Evolutionary conservation across 805 yeast species (phyloP).

Genomic region (Wickerhamiella sergipiensis): DNA sequence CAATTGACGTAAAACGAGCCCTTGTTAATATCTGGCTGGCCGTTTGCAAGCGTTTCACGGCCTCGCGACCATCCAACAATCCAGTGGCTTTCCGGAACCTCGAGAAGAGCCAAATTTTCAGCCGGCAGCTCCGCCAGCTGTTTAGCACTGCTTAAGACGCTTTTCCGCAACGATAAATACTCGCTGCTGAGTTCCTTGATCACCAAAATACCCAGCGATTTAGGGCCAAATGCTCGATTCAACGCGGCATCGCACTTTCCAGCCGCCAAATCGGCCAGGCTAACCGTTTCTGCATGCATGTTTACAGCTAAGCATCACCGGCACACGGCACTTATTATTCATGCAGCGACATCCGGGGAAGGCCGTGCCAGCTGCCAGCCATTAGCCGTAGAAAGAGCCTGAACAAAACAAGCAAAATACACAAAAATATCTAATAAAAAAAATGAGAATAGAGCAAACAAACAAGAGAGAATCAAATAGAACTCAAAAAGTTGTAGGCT

Average conservation of each 20-base stretch:
- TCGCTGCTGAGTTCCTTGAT: conserved; percentile 30
- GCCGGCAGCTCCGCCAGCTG: conserved; percentile 30
- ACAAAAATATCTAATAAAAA: too few relatives aligned
- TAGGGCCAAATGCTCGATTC: conserved; percentile 38
- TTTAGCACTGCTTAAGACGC: conserved; percentile 33
- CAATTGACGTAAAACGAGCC: conserved; percentile 50
- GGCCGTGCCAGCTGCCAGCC: too few relatives aligned
- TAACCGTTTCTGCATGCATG: background rate
- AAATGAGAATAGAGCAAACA: too few relatives aligned
- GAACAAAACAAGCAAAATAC: too few relatives aligned
- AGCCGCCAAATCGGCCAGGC: conserved; percentile 11
- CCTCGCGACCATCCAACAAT: conserved; percentile 52
- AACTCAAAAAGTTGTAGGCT: too few relatives aligned
- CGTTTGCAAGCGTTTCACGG: conserved; percentile 34
- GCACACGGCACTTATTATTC: too few relatives aligned
- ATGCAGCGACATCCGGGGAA: too few relatives aligned
- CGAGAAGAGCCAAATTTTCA: conserved; percentile 27
- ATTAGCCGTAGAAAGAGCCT: too few relatives aligned
- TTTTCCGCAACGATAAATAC: conserved; percentile 28
- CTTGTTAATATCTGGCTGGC: conserved; percentile 35
- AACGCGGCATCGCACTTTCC: conserved; percentile 26
- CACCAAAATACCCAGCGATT: conserved; percentile 41
- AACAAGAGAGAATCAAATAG: too few relatives aligned
- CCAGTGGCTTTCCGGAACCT: conserved; percentile 38
- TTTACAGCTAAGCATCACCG: background rate